A percentile compares a stretch with the other conserved stretches of the same genome.
Conservation (phyloP, 2,329 filamentous ascomycete species). For the Aspergillus tanneri region DNA sequence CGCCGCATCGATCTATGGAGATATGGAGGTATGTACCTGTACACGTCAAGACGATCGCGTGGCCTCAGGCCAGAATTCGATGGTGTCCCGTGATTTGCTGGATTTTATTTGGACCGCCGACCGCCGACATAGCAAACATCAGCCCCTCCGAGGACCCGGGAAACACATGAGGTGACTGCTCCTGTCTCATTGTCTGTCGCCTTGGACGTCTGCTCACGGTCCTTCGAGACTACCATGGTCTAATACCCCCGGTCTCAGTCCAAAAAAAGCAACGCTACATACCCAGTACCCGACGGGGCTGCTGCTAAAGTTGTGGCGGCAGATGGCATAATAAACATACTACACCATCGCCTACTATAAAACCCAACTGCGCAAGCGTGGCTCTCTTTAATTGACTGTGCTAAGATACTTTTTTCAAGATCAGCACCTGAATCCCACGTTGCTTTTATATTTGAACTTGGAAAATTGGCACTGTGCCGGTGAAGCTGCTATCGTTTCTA, state of each 20-base stretch:
- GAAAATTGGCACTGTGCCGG: neutral
- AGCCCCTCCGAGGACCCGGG: neutral
- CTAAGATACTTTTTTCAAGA: neutral
- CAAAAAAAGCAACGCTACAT: constrained; percentile 5
- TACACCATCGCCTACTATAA: neutral
- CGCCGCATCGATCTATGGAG: too few relatives aligned
- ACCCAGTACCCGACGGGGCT: constrained; percentile 4
- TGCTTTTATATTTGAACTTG: neutral
- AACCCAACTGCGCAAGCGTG: neutral
- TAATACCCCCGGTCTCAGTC: neutral
- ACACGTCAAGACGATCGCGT: neutral
- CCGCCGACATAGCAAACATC: constrained; percentile 11
- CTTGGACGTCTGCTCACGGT: neutral
- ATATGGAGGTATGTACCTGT: too few relatives aligned
- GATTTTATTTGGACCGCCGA: constrained; percentile 9
- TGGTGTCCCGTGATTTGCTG: constrained; percentile 16
- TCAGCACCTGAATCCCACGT: neutral
- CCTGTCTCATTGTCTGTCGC: neutral
- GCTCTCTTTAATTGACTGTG: neutral
- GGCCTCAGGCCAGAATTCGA: constrained; percentile 18
- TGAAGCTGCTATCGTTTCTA: neutral
- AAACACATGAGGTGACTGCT: neutral
- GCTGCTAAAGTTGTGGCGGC: constrained; percentile 2
- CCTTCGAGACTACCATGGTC: constrained; percentile 3
- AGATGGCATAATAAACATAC: constrained; percentile 3